A percentile compares a stretch with the other conserved stretches of the same genome.
Evolutionary conservation across 495 filamentous ascomycete species (phyloP).

Genomic region (Aspergillus conjunctus): DNA sequence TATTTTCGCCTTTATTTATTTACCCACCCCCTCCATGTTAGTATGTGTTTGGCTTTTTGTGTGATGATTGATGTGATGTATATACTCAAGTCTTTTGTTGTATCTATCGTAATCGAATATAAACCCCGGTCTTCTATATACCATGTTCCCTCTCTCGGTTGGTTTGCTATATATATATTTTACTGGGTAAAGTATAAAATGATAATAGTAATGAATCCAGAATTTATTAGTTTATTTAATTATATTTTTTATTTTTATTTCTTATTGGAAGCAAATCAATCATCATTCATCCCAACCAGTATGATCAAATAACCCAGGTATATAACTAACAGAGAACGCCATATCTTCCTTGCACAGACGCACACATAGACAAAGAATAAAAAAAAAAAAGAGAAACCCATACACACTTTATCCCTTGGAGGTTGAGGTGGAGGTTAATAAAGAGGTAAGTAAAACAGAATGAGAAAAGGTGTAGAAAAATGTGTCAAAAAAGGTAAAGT

Average conservation of each 20-base stretch:
- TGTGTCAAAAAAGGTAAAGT: background rate
- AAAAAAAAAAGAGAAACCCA: background rate
- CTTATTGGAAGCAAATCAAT: conserved; percentile 4
- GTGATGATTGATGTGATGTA: background rate
- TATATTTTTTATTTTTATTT: background rate
- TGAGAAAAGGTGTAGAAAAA: too few species aligned
- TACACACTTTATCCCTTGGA: too few species aligned
- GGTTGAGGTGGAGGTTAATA: background rate
- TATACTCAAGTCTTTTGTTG: background rate
- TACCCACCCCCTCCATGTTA: background rate
- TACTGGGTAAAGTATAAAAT: too few species aligned
- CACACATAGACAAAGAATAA: background rate
- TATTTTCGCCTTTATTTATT: conserved; percentile 2
- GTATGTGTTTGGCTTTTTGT: background rate
- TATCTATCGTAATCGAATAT: conserved; percentile 5
- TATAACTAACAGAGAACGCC: conserved; percentile 13
- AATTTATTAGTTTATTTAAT: background rate
- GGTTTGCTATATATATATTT: too few species aligned
- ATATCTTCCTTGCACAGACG: conserved; percentile 1
- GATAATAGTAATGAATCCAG: too few species aligned
- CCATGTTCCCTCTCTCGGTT: too few species aligned
- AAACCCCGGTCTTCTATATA: background rate
- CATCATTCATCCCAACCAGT: conserved; percentile 16
- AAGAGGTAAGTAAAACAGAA: background rate
- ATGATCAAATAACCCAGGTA: conserved; percentile 17